A percentile compares a stretch with the other conserved stretches of the same genome.
Evolutionary conservation across 2,329 filamentous ascomycete species (phyloP).

Genomic region (Fusarium haematococcum): DNA sequence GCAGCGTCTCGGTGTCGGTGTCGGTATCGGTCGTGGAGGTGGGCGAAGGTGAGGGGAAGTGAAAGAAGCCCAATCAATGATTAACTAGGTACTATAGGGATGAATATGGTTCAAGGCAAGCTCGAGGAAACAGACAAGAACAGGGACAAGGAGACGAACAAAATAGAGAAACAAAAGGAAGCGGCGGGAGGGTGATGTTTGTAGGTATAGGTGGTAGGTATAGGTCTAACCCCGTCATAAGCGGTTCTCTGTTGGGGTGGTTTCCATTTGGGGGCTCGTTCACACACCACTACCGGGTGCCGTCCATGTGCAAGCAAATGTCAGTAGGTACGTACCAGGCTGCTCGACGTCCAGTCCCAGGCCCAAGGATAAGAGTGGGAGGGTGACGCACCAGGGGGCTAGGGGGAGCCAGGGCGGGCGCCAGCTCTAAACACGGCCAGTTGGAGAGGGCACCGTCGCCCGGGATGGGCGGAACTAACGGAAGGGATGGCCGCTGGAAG

Average conservation of each 20-base stretch:
- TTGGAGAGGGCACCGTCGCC: conserved; percentile 40
- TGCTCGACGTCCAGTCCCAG: conserved; percentile 11
- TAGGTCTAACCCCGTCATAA: conserved; percentile 18
- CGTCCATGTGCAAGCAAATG: conserved; percentile 11
- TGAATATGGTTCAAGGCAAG: conserved; percentile 13
- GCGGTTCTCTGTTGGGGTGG: conserved; percentile 20
- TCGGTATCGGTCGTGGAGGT: conserved; percentile 9
- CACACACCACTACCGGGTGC: conserved; percentile 28
- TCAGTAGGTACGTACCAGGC: neutral
- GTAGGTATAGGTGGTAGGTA: conserved; percentile 21
- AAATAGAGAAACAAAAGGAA: conserved; percentile 15
- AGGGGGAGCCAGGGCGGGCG: conserved; percentile 28
- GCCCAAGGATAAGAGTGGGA: conserved; percentile 33
- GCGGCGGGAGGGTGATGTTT: conserved; percentile 24
- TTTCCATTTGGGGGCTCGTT: conserved; percentile 11
- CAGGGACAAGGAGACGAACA: conserved; percentile 14
- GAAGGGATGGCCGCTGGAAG: conserved; percentile 16
- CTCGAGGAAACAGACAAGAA: neutral
- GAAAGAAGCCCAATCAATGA: conserved; percentile 10
- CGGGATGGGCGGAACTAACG: conserved; percentile 38
- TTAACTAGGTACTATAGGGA: conserved; percentile 23
- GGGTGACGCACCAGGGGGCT: conserved; percentile 32
- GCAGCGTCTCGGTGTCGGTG: neutral
- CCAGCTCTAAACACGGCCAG: conserved; percentile 37
- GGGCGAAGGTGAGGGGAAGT: conserved; percentile 1